Base-by-base conservation (phyloP, 257 asterid genomes). In the Gynochthodes officinalis region DNA sequence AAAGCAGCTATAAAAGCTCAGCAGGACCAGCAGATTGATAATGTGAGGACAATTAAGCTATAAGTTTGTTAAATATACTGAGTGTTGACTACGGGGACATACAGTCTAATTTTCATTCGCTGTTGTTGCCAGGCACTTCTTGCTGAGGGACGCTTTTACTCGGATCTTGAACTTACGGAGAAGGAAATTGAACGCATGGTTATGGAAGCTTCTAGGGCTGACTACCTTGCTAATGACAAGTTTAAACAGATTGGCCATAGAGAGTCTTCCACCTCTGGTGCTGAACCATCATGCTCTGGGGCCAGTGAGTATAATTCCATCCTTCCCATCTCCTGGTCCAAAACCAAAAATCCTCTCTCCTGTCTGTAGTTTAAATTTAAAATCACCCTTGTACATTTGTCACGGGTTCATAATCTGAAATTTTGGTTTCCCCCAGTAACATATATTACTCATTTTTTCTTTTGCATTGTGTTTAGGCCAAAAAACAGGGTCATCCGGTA, bases 251-350 rank as follows among this genome's bases (percentile, higher is more conserved):
- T 84, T 16, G 83, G 88, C 50, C 84, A 70, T 46, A 79, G 87
- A 82, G 98, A 92, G 70, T 89, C 98, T 1, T 90, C 98, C 2
- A 89, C 97, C 71, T 90, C 99, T 66, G 74, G 82, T 48, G 97
- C 99, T 6, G 99, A 95, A 71, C 99, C 99, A 68, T 95, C 99
- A 54, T 95, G 97, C n/a, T 95, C 99, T 52, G 94, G 96, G 72
- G 91, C 96, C 66, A 85, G 99, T 95, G 74, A 89, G 98, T 89
- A 69, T 68, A 21, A 32, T 27, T 70, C 35, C 69, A 11, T 35
- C 40, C 30, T 58, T n/a, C 10, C n/a, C 52, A 40, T 40, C 21
- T 63, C 49, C 49, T 50, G 23, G 15, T 18, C 23, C 57, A 50
- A 50, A 3, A 48, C 2, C 53, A 48, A 48, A 2, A 48, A 48